Evolutionary conservation across 176 grass and related monocot species (phyloP), one percentile per base, ranked within the genome.

Genomic region (Hsuehochloa calcarea): DNA sequence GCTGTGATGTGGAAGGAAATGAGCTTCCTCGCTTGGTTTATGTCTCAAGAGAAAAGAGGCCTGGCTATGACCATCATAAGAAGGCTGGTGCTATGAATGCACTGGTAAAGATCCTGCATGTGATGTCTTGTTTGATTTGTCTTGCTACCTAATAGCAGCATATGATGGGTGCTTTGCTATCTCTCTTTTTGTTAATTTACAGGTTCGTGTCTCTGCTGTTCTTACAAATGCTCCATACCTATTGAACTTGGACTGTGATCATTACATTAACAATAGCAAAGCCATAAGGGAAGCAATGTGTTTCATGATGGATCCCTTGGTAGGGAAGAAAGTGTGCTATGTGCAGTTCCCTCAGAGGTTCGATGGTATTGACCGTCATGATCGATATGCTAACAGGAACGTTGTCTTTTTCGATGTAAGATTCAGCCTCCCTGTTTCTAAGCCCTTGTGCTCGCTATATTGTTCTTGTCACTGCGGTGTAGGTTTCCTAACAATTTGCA

Each of bases 41-140:
- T 80, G 90, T 92, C 47, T 97, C 94, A 20, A 97, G 94, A 97
- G 94, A 97, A 85, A 97, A 97, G 76, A 90, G 94, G 40, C 94
- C 94, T 4, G 94, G 94, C 22, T 97, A 92, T 75, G 88, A 92
- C 78, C 94, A 97, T 82, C 94, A 97, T 78, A 97, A 97, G 78
- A 97, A 97, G 86, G 94, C 94, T 59, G 94, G 94, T 89, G 94
- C 94, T 41, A 97, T 97, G 94, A 97, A 97, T 89, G 77, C 94
- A 66, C 55, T 97, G 92, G 94, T 97, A 90, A 88, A 74, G n/a
- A 54, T 56, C 44, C 26, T 72, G 50, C 55, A 29, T 82, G 19
- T 71, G n/a, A 38, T 60, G 16, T 39, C 71, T 79, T 74, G 29
- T 44, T 49, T 74, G 6, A 78, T 82, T 89, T 25, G 59, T 77